A percentile compares a stretch with the other conserved stretches of the same genome.
Conservation (phyloP, 1,284 basidiomycete genomes). For the Amylostereum areolatum region DNA sequence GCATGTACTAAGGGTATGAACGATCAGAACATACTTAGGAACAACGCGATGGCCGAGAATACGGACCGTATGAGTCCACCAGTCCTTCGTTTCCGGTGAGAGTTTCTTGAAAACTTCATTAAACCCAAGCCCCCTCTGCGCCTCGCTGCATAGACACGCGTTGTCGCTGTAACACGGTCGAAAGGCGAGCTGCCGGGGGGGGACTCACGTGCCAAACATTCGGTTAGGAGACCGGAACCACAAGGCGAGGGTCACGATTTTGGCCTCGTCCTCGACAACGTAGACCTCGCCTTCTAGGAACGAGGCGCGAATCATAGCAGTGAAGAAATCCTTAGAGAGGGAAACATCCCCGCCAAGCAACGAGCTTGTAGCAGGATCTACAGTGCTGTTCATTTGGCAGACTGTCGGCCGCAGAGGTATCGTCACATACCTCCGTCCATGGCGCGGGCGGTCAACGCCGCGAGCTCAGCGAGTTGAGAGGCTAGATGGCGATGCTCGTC, state of each 20-base stretch:
- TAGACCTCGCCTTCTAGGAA: background rate
- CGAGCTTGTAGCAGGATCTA: background rate
- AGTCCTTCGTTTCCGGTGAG: background rate
- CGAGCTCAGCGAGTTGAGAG: too few relatives aligned
- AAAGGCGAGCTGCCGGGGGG: too few relatives aligned
- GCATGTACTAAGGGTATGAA: background rate
- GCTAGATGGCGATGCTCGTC: too few relatives aligned
- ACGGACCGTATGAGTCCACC: background rate
- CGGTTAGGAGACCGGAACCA: background rate
- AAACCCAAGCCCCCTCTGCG: background rate
- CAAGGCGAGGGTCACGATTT: background rate
- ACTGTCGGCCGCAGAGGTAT: too few relatives aligned
- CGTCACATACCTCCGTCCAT: too few relatives aligned
- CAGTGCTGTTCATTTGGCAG: background rate
- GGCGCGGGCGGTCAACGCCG: too few relatives aligned
- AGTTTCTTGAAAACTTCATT: background rate
- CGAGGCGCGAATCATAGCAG: background rate
- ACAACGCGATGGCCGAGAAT: background rate
- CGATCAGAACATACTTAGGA: background rate
- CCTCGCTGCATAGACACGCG: background rate
- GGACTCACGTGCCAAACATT: background rate
- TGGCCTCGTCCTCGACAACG: background rate
- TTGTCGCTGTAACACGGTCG: background rate
- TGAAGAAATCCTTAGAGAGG: background rate
- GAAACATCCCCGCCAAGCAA: background rate